Percentiles rank a stretch among this genome's conserved stretches.
phyloP scores from a whole-genome alignment of 2,329 filamentous ascomycete genomes.

The Xylaria sp. region DNA sequence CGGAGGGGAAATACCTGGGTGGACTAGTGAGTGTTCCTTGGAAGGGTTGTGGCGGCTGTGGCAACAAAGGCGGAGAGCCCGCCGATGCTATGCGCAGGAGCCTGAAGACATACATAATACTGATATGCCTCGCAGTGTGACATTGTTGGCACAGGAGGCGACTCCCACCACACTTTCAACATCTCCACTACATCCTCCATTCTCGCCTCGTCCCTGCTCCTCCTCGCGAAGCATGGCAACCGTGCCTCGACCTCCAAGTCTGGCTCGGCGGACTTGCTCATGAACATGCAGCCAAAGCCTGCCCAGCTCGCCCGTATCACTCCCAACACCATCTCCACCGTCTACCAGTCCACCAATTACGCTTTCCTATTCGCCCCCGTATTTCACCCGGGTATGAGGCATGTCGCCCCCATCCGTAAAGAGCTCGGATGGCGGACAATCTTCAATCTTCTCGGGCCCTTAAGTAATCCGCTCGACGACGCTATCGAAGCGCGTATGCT shows the following conservation, averaged over 20 bases:
- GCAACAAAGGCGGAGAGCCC: background rate
- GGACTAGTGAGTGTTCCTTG: slow-evolving; percentile 73
- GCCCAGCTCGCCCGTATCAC: slow-evolving; percentile 80
- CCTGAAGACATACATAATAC: background rate
- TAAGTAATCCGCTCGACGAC: slow-evolving; percentile 90
- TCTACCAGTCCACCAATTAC: slow-evolving; percentile 88
- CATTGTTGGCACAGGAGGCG: slow-evolving; percentile 96
- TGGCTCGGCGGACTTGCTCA: slow-evolving; percentile 91
- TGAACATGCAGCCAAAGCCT: slow-evolving; percentile 75
- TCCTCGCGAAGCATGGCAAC: slow-evolving; percentile 96
- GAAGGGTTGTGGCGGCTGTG: background rate
- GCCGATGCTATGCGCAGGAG: background rate
- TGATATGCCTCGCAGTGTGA: slow-evolving; percentile 68
- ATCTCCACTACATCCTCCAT: slow-evolving; percentile 96
- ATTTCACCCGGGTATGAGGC: slow-evolving; percentile 95
- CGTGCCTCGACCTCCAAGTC: slow-evolving; percentile 94
- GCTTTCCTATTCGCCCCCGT: slow-evolving; percentile 95
- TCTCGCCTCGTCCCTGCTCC: slow-evolving; percentile 83
- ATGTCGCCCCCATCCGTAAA: slow-evolving; percentile 85
- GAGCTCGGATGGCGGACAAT: slow-evolving; percentile 95
- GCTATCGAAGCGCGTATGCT: slow-evolving; percentile 88
- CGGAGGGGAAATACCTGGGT: slow-evolving; percentile 80
- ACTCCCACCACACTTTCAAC: slow-evolving; percentile 98
- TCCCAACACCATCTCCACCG: slow-evolving; percentile 73
- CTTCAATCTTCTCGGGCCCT: slow-evolving; percentile 94